A percentile compares a stretch with the other conserved stretches of the same genome.
These are phyloP conservation scores for Colletotrichum tanaceti DNA, from an alignment of 2,329 filamentous ascomycete genomes.

Conservation along the genomic window DNA sequence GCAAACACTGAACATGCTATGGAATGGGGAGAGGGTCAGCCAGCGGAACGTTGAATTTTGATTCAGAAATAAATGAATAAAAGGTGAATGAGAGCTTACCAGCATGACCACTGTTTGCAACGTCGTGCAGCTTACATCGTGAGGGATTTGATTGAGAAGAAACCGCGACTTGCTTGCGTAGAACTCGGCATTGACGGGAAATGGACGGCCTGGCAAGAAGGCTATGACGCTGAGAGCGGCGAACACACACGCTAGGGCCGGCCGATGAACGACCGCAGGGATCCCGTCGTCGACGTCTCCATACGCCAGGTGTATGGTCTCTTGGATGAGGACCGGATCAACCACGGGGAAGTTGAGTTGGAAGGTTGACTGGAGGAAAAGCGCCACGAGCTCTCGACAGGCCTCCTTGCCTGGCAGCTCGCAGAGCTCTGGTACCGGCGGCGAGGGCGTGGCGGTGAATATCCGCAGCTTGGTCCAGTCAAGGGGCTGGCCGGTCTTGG, in stretches of 20 bases:
- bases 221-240: background rate
- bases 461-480: constrained; percentile 21
- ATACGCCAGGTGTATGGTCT: constrained; percentile 9
- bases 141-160: background rate
- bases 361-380: background rate
- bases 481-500: constrained; percentile 17
- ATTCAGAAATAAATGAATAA: too few relatives aligned
- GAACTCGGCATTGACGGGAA: background rate
- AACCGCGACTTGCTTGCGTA: background rate
- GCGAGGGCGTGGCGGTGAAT: background rate
- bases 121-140: background rate
- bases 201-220: background rate
- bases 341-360: constrained; percentile 3
- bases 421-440: background rate
- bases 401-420: background rate
- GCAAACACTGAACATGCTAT: constrained; percentile 7
- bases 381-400: background rate
- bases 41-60: background rate
- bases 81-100: too few relatives aligned
- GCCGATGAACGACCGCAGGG: background rate
- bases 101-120: background rate
- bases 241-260: constrained; percentile 2
- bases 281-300: background rate
- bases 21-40: too few relatives aligned
- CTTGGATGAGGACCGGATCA: constrained; percentile 1